phyloP scores from a whole-genome alignment of 352 stramenopile genomes.

The Blastocystis sp. region DNA sequence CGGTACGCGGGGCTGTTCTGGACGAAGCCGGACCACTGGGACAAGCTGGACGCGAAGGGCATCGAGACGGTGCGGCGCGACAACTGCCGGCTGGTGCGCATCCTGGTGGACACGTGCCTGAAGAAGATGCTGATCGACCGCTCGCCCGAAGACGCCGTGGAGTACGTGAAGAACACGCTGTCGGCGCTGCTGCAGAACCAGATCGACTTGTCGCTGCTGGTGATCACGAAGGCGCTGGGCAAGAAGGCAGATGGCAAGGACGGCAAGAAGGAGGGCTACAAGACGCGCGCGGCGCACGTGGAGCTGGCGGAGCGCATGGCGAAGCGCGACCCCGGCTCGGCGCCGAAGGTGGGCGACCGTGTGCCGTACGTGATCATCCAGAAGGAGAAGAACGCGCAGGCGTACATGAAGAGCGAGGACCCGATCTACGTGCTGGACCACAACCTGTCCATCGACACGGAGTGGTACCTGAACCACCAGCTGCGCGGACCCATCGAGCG shows the following conservation, averaged over 20 bases:
- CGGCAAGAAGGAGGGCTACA: slow-evolving; percentile 95
- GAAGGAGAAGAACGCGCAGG: slow-evolving; percentile 87
- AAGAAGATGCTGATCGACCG: slow-evolving; percentile 96
- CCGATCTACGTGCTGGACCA: slow-evolving; percentile 97
- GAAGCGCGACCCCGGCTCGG: slow-evolving; percentile 91
- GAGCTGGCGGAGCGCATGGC: slow-evolving; percentile 96
- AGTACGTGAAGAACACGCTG: slow-evolving; percentile 95
- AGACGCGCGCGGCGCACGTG: slow-evolving; percentile 96
- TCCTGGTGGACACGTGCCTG: slow-evolving; percentile 92
- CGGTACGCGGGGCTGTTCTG: slow-evolving; percentile 87
- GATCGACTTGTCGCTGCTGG: slow-evolving; percentile 96
- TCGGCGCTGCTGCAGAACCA: slow-evolving; percentile 97
- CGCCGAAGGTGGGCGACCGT: slow-evolving; percentile 93
- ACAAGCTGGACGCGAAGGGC: slow-evolving; percentile 96
- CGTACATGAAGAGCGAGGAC: slow-evolving; percentile 96
- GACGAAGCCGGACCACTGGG: slow-evolving; percentile 89
- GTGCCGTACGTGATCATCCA: slow-evolving; percentile 99
- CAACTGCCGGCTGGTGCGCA: slow-evolving; percentile 94
- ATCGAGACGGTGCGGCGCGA: slow-evolving; percentile 97
- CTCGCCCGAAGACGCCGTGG: slow-evolving; percentile 88
- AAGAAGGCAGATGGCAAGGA: slow-evolving; percentile 82
- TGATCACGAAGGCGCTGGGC: slow-evolving; percentile 98
- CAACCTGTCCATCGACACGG: slow-evolving; percentile 94
- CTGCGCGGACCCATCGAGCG: slow-evolving; percentile 92
- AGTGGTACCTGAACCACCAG: slow-evolving; percentile 98